These are phyloP conservation scores for Hygrocybe punicea DNA, from an alignment of 768 basidiomycete genomes.

Conservation along the genomic window DNA sequence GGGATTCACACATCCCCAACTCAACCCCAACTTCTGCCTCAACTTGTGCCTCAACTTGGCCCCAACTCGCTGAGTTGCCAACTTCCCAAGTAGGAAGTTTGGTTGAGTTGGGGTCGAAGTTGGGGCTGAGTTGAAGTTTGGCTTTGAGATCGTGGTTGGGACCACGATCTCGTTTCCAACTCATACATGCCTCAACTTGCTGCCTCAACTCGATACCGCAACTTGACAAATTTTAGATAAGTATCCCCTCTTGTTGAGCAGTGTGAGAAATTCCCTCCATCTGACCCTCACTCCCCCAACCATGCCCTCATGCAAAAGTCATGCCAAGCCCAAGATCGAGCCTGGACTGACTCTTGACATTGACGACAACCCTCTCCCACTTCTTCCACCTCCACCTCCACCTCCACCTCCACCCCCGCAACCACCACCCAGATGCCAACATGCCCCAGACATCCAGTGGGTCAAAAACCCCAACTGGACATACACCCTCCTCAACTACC, in stretches of 20 bases:
- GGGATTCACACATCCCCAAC: no score
- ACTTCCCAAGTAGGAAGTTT: neutral
- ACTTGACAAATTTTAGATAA: neutral
- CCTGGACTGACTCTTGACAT: no score
- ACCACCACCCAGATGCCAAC: no score
- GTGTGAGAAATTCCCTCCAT: neutral
- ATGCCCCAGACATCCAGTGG: no score
- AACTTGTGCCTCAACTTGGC: neutral
- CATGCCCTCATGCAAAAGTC: neutral
- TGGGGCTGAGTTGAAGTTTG: neutral
- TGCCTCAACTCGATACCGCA: neutral
- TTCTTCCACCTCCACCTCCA: no score
- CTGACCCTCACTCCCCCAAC: no score
- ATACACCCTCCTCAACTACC: conserved; percentile 2
- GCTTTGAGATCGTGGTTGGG: neutral
- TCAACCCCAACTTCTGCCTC: no score
- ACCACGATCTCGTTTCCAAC: neutral
- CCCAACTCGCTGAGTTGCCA: neutral
- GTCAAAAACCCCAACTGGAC: neutral
- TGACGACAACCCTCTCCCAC: no score
- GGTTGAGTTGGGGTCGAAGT: neutral
- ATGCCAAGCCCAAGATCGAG: no score
- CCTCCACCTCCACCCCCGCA: no score
- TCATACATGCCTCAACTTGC: neutral
- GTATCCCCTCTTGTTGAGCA: neutral